A percentile compares a stretch with the other conserved stretches of the same genome.
phyloP scores from a whole-genome alignment of 108 stramenopile genomes.

The Stephanodiscus minutulus region DNA sequence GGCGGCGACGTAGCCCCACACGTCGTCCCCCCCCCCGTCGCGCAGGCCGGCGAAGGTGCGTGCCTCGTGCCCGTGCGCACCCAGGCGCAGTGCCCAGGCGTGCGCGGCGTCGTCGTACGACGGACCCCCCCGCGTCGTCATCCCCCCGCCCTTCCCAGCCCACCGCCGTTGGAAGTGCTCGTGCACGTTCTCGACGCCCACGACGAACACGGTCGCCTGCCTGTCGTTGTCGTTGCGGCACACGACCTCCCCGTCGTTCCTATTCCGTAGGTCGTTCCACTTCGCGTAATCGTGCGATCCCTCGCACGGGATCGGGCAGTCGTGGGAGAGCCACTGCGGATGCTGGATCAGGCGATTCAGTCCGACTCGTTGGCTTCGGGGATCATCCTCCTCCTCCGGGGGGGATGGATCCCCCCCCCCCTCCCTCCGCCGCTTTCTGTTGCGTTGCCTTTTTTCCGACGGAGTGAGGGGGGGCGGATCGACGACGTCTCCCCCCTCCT shows the following conservation, averaged over 20 bases:
- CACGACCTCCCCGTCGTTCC: background rate
- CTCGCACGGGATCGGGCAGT: background rate
- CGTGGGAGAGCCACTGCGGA: background rate
- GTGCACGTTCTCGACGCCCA: background rate
- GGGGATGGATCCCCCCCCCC: too few species aligned
- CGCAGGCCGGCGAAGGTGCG: too few species aligned
- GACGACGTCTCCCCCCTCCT: background rate
- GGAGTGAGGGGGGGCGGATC: too few species aligned
- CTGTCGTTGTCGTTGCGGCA: conserved; percentile 13
- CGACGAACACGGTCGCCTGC: conserved; percentile 3
- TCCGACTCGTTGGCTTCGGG: background rate
- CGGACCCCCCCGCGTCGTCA: background rate
- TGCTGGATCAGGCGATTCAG: background rate
- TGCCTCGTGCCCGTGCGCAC: too few species aligned
- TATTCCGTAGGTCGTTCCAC: background rate
- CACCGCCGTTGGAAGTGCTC: conserved; percentile 7
- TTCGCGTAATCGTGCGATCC: background rate
- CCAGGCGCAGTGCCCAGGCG: too few species aligned
- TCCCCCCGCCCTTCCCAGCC: conserved; percentile 13
- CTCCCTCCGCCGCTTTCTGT: too few species aligned
- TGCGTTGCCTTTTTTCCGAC: too few species aligned
- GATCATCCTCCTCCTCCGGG: too few species aligned
- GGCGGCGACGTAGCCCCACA: too few species aligned
- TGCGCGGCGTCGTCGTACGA: background rate
- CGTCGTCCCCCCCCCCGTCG: too few species aligned